Conservation (phyloP, 306 rosid species). For the Pyrus communis region DNA sequence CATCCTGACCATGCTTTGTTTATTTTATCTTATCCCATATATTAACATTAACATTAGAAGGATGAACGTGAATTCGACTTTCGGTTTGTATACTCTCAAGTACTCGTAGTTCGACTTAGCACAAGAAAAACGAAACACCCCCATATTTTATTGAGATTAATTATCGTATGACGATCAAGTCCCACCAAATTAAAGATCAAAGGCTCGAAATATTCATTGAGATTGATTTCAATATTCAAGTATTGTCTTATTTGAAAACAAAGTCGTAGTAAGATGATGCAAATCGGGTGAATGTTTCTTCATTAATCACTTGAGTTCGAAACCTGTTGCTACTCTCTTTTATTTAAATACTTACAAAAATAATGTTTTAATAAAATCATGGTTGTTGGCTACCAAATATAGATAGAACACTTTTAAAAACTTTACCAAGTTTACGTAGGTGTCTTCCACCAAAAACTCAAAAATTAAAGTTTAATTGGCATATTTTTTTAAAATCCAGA, state of each 20-base stretch:
- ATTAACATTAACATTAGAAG: too few relatives aligned
- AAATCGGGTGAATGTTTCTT: neutral
- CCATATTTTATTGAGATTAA: neutral
- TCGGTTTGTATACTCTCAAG: neutral
- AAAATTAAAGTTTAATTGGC: neutral
- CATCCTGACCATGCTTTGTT: neutral
- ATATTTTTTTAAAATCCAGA: too few relatives aligned
- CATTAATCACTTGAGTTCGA: neutral
- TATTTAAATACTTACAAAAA: too few relatives aligned
- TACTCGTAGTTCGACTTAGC: neutral
- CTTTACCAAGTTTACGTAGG: neutral
- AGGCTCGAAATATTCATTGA: neutral
- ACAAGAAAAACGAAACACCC: neutral
- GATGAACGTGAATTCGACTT: neutral
- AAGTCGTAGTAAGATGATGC: neutral
- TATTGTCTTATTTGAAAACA: neutral
- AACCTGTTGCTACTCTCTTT: neutral
- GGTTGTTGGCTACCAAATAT: neutral
- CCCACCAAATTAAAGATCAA: neutral
- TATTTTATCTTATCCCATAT: accelerated
- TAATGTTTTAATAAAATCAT: neutral
- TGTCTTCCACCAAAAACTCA: neutral
- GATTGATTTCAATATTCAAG: too few relatives aligned
- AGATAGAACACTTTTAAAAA: too few relatives aligned
- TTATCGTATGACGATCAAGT: neutral